Evolutionary conservation across 768 basidiomycete species (phyloP), one percentile per base, ranked within the genome.

Genomic region (Xerocomus potaroensis): DNA sequence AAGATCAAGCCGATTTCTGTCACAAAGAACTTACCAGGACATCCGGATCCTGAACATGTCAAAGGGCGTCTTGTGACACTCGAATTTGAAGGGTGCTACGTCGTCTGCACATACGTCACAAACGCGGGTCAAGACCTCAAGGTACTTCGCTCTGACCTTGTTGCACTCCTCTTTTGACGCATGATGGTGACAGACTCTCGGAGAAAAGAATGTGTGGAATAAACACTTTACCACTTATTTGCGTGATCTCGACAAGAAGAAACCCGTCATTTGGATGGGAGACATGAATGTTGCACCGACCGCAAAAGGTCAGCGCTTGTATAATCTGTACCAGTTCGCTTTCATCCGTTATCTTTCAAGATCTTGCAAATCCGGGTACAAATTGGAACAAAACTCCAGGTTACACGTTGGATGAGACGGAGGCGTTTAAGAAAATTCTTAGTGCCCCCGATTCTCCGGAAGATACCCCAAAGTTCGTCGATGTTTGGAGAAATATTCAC

Each of bases 351-450:
- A 15, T 19, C 16, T 15, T 16, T 39, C 12, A 51, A 87, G 87
- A 91, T 61, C 74, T 91, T 15, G 55, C 79, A 10, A 84, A 89
- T 54, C 67, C 83, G 0, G 81, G 83, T 46, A 54, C 71, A 40
- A 91, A 91, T 58, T 91, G 88, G 88, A 91, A 93, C 65, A 93
- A 93, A 62, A 81, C 85, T 0, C 71, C 91, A 2, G 91, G 91
- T 0, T 89, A 90, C 61, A 93, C 91, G 0, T 80, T 87, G 58
- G 80, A 75, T 8, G 91, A 94, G 68, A 90, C 85, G 9, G 75
- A 80, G 5, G 80, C 84, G 1, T 92, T 85, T 63, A 77, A 75
- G 46, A 74, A 77, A 15, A 81, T 92, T 36, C 72, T 94, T 0
- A 67, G 77, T 39, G 72, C 83, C 6, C 67, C 79, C 5, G 64